These are phyloP conservation scores for Chondrostereum purpureum DNA, from an alignment of 1,284 basidiomycete species.

Conservation along the genomic window DNA sequence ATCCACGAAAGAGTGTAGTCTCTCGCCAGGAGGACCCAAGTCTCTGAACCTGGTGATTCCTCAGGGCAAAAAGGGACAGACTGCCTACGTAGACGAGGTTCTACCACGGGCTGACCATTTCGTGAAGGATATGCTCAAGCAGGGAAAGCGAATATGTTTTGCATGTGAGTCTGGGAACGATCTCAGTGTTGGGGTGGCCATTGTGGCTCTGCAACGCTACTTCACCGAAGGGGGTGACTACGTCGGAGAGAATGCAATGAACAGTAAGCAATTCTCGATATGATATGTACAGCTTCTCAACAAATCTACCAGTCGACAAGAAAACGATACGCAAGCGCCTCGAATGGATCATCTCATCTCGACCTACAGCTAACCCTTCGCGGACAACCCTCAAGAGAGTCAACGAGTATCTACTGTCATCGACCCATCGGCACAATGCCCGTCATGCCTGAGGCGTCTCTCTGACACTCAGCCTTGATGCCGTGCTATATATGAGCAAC, in stretches of 20 bases:
- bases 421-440: slow-evolving; percentile 8
- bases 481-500: slow-evolving; percentile 62
- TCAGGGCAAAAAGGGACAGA: slow-evolving; percentile 49
- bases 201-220: slow-evolving; percentile 50
- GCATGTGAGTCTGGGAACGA: slow-evolving; percentile 56
- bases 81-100: slow-evolving; percentile 39
- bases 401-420: slow-evolving; percentile 66
- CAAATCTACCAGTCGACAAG: slow-evolving; percentile 35
- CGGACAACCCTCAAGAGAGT: slow-evolving; percentile 71
- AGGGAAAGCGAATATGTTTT: slow-evolving; percentile 38
- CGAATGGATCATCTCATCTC: slow-evolving; percentile 75
- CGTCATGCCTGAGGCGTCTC: too few relatives aligned
- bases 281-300: slow-evolving; percentile 4
- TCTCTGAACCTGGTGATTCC: slow-evolving; percentile 21
- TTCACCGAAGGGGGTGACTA: slow-evolving; percentile 49
- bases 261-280: not conserved
- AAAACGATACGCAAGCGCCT: slow-evolving; percentile 57
- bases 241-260: too few relatives aligned
- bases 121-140: slow-evolving; percentile 32
- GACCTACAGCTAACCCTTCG: slow-evolving; percentile 70
- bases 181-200: slow-evolving; percentile 53
- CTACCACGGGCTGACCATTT: slow-evolving; percentile 47
- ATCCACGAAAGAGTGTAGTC: too few relatives aligned
- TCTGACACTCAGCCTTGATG: too few relatives aligned
- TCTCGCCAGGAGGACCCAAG: too few relatives aligned